Evolutionary conservation across 495 filamentous ascomycete genomes (phyloP), one percentile per base, ranked within the genome.

Genomic region (Aspergillus mulundensis): DNA sequence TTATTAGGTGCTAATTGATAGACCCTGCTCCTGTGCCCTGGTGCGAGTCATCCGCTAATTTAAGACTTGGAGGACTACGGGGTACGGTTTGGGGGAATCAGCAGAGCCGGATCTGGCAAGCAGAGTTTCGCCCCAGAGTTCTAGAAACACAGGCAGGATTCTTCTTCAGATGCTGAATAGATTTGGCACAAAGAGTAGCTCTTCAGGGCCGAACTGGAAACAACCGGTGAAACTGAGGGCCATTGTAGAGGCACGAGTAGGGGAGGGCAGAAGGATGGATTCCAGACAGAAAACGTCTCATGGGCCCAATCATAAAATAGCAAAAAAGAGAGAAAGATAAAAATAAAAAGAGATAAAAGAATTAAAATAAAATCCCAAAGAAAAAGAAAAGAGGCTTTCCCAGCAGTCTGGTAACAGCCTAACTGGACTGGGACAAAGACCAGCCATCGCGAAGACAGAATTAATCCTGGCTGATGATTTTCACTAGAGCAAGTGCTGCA

Each of bases 141-240:
- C 54, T 50, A 50, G 46, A 50, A 34, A 38, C 5, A 20, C 18
- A 18, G 16, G 14, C 20, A 16, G 21, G 15, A 14, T 21, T 25
- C 44, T 40, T 30, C 34, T 47, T 20, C 8, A 8, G n/a, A 14
- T 19, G 38, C 32, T 25, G 45, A 48, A 34, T 42, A 41, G 42
- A 58, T 53, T 60, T 53, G 40, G 49, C 38, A 64, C 55, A 61
- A 61, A 60, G 61, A 56, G 19, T 15, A 25, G 46, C 36, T 16
- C 39, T 51, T 52, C 20, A 54, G 57, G 52, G 52, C 23, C 30
- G 24, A n/a, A 25, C 28, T 55, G 41, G 52, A 54, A 60, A 60
- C 45, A 44, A 51, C 47, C 41, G 46, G 45, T 50, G 51, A 50
- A 50, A 54, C 46, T 44, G 18, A 50, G 18, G 15, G 23, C 28